These are phyloP conservation scores for Draba incana DNA, from an alignment of 345 rosid species.

Conservation along the genomic window DNA sequence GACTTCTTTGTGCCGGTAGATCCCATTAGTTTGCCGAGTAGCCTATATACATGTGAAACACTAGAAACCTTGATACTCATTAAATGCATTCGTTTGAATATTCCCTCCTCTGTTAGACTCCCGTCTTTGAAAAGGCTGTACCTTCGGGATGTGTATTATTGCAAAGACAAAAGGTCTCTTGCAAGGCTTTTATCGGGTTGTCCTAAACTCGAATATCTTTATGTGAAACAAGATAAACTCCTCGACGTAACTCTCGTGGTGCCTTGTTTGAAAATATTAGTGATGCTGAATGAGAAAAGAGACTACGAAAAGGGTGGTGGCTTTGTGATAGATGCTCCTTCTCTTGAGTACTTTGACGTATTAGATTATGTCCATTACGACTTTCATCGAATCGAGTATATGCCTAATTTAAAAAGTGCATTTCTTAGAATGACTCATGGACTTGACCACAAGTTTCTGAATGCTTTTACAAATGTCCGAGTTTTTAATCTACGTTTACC, in stretches of 20 bases:
- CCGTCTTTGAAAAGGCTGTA: not conserved
- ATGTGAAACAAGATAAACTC: not conserved
- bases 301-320: not conserved
- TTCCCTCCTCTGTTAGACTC: not conserved
- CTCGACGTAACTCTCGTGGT: not conserved
- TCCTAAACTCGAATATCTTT: not conserved
- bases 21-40: slow-evolving; percentile 10
- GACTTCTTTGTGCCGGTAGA: not conserved
- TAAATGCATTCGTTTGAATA: not conserved
- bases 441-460: slow-evolving; percentile 14
- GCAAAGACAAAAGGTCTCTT: not conserved
- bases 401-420: slow-evolving; percentile 5
- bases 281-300: not conserved
- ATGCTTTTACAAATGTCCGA: not conserved
- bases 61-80: not conserved
- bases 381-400: slow-evolving; percentile 16
- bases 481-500: not conserved
- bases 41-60: slow-evolving; percentile 7
- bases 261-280: not conserved
- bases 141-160: not conserved
- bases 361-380: slow-evolving; percentile 4
- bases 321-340: slow-evolving; percentile 12
- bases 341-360: not conserved
- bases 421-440: slow-evolving; percentile 11
- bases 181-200: slow-evolving; percentile 14